Conservation (phyloP, 768 basidiomycete genomes). For the Chalciporus chontae region DNA sequence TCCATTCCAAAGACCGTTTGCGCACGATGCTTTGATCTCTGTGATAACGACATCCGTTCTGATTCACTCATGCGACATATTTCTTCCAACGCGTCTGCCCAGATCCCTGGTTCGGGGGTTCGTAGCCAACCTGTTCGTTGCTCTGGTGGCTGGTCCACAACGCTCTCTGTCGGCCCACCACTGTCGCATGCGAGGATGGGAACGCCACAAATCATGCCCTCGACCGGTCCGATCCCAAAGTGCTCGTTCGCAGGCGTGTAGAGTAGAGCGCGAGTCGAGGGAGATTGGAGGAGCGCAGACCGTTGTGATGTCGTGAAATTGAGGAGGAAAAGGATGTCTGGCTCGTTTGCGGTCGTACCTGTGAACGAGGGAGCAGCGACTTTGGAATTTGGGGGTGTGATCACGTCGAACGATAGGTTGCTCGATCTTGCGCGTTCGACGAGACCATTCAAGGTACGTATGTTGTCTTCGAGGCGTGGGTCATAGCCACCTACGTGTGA, state of each 20-base stretch:
- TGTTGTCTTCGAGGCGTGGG: conserved; percentile 80
- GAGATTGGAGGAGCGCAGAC: conserved; percentile 67
- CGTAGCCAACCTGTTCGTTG: conserved; percentile 78
- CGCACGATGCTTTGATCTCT: conserved; percentile 60
- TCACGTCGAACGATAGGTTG: conserved; percentile 56
- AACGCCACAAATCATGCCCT: conserved; percentile 89
- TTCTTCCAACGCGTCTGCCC: conserved; percentile 66
- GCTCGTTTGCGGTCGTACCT: conserved; percentile 32
- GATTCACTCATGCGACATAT: conserved; percentile 39
- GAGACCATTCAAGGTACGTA: conserved; percentile 60
- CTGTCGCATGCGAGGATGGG: conserved; percentile 85
- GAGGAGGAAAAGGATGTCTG: conserved; percentile 82
- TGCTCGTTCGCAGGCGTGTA: conserved; percentile 97
- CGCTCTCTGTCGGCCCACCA: conserved; percentile 89
- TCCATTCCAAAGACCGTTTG: conserved; percentile 69
- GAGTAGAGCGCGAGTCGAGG: conserved; percentile 68
- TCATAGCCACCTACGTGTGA: conserved; percentile 77
- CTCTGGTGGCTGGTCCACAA: conserved; percentile 41
- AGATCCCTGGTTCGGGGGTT: conserved; percentile 54
- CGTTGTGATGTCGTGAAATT: conserved; percentile 88
- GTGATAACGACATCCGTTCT: conserved; percentile 38
- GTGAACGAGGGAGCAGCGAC: conserved; percentile 40
- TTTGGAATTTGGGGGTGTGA: conserved; percentile 44
- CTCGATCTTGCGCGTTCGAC: conserved; percentile 53
- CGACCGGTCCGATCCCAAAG: conserved; percentile 94